Conservation (phyloP, 139 green algal genomes). For the Haematococcus sp. region DNA sequence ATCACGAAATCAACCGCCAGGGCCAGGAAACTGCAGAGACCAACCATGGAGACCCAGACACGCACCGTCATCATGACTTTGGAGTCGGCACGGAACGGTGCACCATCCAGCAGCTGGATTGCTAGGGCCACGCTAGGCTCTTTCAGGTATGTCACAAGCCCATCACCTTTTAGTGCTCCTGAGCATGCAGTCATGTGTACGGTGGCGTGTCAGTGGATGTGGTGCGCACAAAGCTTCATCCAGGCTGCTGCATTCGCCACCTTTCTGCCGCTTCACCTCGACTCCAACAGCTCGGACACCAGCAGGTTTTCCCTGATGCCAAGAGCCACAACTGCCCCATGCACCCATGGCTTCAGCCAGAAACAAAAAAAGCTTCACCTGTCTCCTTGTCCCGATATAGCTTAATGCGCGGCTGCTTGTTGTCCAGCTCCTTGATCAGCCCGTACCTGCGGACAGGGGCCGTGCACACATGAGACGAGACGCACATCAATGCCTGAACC, state of each 20-base stretch:
- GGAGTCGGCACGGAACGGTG: conserved; percentile 50
- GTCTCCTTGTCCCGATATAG: conserved; percentile 59
- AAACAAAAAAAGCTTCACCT: conserved; percentile 1
- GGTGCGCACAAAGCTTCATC: no score
- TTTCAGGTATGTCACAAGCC: conserved; percentile 88
- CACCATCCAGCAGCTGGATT: conserved; percentile 66
- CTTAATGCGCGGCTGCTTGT: conserved; percentile 49
- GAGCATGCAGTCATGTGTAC: conserved; percentile 4
- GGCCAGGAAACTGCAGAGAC: no score
- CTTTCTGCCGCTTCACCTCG: no score
- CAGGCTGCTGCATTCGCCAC: no score
- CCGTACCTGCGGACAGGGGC: conserved; percentile 52
- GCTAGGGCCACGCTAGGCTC: conserved; percentile 24
- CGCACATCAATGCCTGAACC: not conserved
- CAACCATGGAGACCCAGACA: no score
- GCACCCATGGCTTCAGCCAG: not conserved
- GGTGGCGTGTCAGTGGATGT: conserved; percentile 42
- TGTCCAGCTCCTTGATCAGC: conserved; percentile 58
- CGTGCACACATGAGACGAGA: not conserved
- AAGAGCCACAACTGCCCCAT: no score
- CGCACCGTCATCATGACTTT: no score
- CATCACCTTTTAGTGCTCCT: conserved; percentile 77
- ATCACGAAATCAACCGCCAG: no score
- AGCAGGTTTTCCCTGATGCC: no score
- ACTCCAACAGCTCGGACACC: no score